Conservation (phyloP, 805 yeast species). For the Ogataea thermomethanolica region DNA sequence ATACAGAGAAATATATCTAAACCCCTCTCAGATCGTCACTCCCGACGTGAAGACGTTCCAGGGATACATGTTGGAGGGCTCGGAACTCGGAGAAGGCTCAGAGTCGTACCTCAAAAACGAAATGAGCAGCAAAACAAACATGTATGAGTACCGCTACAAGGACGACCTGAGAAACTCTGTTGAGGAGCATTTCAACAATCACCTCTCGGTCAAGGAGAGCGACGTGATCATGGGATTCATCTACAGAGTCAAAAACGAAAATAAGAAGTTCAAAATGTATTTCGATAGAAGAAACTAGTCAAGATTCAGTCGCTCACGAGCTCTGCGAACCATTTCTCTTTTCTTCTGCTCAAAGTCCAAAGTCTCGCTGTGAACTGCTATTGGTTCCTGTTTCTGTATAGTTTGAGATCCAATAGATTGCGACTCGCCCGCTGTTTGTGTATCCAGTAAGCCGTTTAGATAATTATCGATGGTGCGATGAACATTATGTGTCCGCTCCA, state of each 20-base stretch:
- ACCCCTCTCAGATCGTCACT: conserved; percentile 37
- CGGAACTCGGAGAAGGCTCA: conserved; percentile 73
- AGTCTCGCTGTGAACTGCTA: conserved; percentile 36
- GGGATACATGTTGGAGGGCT: conserved; percentile 62
- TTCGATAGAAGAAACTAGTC: conserved; percentile 26
- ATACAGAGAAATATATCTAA: conserved; percentile 54
- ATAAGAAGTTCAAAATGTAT: conserved; percentile 38
- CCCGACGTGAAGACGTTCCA: conserved; percentile 62
- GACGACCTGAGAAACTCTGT: conserved; percentile 29
- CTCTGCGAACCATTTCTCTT: conserved; percentile 55
- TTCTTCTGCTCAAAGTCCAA: conserved; percentile 45
- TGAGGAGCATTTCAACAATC: conserved; percentile 55
- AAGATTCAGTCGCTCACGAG: conserved; percentile 45
- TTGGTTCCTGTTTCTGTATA: not conserved
- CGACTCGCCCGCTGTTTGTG: not conserved
- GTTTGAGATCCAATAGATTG: not conserved
- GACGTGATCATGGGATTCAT: conserved; percentile 87
- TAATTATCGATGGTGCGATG: conserved; percentile 74
- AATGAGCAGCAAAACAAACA: conserved; percentile 24
- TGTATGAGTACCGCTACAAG: conserved; percentile 30
- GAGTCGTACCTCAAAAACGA: conserved; percentile 31
- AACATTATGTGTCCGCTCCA: conserved; percentile 75
- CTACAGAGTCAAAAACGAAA: conserved; percentile 75
- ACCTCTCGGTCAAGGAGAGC: conserved; percentile 62
- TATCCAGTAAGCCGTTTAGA: conserved; percentile 36